Base-by-base conservation (phyloP, 78 protist species). In the Tieghemostelium lacteum region DNA sequence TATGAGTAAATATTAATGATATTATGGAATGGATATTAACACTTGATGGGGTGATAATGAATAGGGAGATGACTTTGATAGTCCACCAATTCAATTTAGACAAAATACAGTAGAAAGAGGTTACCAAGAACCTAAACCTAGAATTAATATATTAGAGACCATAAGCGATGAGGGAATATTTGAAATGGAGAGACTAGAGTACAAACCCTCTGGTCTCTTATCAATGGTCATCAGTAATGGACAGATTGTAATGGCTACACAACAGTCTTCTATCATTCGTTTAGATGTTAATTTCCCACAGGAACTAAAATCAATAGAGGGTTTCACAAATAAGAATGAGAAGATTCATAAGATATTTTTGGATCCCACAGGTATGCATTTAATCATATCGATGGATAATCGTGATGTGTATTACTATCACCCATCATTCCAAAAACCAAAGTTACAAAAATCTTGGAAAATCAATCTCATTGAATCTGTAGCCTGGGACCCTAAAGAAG, bases 361-460 rank as follows among this genome's bases (percentile, higher is more conserved):
- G 12, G 96, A 95, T 34, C 96, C 96, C 7, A 67, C 92, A 14
- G 96, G 97, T 28, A n/a, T 36, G 7, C 96, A 95, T 65, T 12
- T 93, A n/a, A 17, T 95, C 19, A 64, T 93, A 39, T 86, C 88
- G 8, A 73, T 88, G 93, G 24, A 6, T 0, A 73, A 40, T 31
- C 96, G 92, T 6, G 96, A 93, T 16, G 76, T 91, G 19, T 85
- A 58, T 33, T 93, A 95, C 76, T 50, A 93, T 4, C 76, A 93
- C 54, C 1, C 31, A 22, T 7, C 14, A 19, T n/a, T 58, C 20
- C 62, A 75, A 50, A 93, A 95, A 85, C 88, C 92, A 28, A 86
- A 87, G 58, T 16, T 0, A 36, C 60, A 75, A 42, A 29, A 74
- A 6, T 26, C 64, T 26, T 78, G 73, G 1, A 49, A 22, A 5